Base-by-base conservation (phyloP, 192 early-diverging fungal genomes). In the Coemansia biformis region DNA sequence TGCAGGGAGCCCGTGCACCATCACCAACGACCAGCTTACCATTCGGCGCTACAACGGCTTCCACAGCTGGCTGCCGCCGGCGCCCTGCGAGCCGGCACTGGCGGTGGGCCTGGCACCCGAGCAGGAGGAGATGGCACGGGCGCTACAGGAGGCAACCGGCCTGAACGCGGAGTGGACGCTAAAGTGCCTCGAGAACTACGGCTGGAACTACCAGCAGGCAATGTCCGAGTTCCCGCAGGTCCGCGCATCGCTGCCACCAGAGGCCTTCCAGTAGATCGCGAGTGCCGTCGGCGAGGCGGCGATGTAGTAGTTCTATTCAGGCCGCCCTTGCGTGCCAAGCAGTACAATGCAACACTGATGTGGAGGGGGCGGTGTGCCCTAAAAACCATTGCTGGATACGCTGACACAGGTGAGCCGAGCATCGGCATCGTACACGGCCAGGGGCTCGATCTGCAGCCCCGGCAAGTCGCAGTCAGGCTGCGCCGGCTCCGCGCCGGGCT, bases 391-490 rank as follows among this genome's bases (percentile, higher is more conserved):
- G 35, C 41, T 63, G 8, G 75, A 71, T 0, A 45, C 48, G 15
- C 48, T 38, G 12, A 77, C 57, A 26, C 80, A 83, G 12, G 81
- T 85, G 13, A 82, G 58, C 48, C 83, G 64, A 40, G 76, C 72
- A 33, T 79, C 81, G 18, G 79, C 80, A 46, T 81, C 75, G 52
- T 82, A 85, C 21, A 57, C 55, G 18, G 74, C 73, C 41, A 85
- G 40, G 0, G 78, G 66, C 26, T 62, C 46, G 21, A 29, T 34
- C 8, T n/a, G 42, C 13, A 62, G 39, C 34, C 56, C 56, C 3
- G 30, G 9, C 2, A 26, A 18, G 2, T 66, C 35, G 15, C 34
- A 36, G 31, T 36, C 21, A 11, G 54, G 8, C 15, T 19, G 2
- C 41, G 42, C 17, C 4, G 31, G 23, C 23, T 18, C 4, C 32